These are phyloP conservation scores for Chalaropsis ovoidea DNA, from an alignment of 2,329 filamentous ascomycete genomes.

Conservation along the genomic window DNA sequence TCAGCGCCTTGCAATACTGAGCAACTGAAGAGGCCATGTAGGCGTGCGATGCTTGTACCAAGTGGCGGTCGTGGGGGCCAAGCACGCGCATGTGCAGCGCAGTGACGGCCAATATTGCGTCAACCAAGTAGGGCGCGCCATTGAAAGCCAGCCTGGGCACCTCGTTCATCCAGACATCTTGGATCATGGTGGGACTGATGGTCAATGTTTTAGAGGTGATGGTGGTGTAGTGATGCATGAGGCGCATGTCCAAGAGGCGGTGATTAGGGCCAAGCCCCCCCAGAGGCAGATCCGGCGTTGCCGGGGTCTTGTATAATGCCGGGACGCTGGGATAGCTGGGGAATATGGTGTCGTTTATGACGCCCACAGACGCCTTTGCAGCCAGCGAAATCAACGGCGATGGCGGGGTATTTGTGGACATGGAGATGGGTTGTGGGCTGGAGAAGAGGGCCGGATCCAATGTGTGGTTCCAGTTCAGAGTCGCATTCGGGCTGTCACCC, in stretches of 20 bases:
- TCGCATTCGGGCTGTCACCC: constrained; percentile 13
- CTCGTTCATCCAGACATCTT: constrained; percentile 49
- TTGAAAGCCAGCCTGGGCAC: constrained; percentile 53
- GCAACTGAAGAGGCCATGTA: constrained; percentile 55
- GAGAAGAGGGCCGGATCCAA: constrained; percentile 25
- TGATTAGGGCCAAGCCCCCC: constrained; percentile 26
- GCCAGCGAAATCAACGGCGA: constrained; percentile 22
- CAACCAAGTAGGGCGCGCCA: constrained; percentile 49
- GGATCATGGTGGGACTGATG: constrained; percentile 41
- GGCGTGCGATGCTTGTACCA: constrained; percentile 53
- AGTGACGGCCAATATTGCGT: constrained; percentile 54
- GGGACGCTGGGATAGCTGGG: constrained; percentile 26
- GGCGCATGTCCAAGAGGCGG: constrained; percentile 48
- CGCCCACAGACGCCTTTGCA: constrained; percentile 29
- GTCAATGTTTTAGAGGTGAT: constrained; percentile 51
- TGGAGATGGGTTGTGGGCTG: background rate
- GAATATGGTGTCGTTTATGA: constrained; percentile 24
- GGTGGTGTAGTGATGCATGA: constrained; percentile 56
- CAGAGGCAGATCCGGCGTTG: constrained; percentile 25
- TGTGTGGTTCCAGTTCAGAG: background rate
- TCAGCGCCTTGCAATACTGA: constrained; percentile 49
- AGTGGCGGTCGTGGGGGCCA: constrained; percentile 46
- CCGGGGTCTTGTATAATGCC: constrained; percentile 32
- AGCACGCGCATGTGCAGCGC: constrained; percentile 52
- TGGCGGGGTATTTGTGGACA: constrained; percentile 25